Percentiles rank a stretch among this genome's conserved stretches.
These are phyloP conservation scores for Rosellinia necatrix DNA, from an alignment of 2,329 filamentous ascomycete genomes.

Conservation along the genomic window DNA sequence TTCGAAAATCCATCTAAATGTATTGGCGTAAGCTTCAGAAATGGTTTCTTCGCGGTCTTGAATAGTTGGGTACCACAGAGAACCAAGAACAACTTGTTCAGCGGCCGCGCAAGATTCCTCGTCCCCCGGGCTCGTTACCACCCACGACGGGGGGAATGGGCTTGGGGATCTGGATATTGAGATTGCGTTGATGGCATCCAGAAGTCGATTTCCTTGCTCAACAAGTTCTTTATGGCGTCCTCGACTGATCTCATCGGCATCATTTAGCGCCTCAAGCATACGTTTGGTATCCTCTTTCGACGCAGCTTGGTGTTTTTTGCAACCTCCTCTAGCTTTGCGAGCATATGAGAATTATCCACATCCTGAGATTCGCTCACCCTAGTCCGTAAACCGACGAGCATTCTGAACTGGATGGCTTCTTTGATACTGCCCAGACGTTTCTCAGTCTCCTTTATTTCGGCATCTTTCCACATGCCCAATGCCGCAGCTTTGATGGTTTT, in stretches of 20 bases:
- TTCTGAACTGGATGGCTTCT: conserved; percentile 27
- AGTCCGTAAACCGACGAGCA: conserved; percentile 24
- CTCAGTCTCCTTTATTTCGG: conserved; percentile 29
- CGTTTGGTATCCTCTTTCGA: conserved; percentile 20
- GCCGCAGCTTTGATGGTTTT: conserved; percentile 24
- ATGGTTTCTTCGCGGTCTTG: conserved; percentile 29
- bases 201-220: conserved; percentile 8
- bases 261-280: conserved; percentile 24
- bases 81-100: conserved; percentile 21
- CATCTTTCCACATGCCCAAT: conserved; percentile 26
- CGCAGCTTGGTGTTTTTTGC: conserved; percentile 9
- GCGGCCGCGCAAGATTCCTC: not conserved
- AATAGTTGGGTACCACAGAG: conserved; percentile 30
- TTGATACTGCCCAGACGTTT: conserved; percentile 26
- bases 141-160: not conserved
- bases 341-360: conserved; percentile 11
- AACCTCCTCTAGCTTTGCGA: conserved; percentile 21
- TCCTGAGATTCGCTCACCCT: conserved; percentile 16
- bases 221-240: conserved; percentile 17
- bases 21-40: conserved; percentile 21
- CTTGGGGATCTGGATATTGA: not conserved
- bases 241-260: conserved; percentile 9
- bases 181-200: conserved; percentile 6
- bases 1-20: conserved; percentile 32
- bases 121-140: too few species aligned